Percentiles rank a stretch among this genome's conserved stretches.
Conservation (phyloP, 1,284 basidiomycete species). For the Apiotrichum gamsii region DNA sequence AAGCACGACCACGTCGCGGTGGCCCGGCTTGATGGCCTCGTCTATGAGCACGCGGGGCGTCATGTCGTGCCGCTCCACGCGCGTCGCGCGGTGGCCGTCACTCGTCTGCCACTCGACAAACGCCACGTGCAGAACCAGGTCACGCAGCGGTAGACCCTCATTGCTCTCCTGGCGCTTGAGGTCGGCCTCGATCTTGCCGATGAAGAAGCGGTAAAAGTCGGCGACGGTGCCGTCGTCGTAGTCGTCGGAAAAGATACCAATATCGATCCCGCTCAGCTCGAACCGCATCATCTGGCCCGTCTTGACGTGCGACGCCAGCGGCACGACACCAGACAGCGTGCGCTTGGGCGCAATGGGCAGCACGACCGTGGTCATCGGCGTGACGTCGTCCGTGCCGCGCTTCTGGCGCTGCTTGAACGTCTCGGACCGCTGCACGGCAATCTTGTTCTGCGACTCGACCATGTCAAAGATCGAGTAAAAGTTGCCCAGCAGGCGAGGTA, state of each 20-base stretch:
- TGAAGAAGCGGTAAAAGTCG: slow-evolving; percentile 40
- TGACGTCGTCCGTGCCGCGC: slow-evolving; percentile 52
- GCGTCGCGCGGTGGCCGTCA: slow-evolving; percentile 23
- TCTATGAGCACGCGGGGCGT: slow-evolving; percentile 27
- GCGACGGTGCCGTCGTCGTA: slow-evolving; percentile 25
- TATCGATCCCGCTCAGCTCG: slow-evolving; percentile 35
- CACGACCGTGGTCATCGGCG: slow-evolving; percentile 75
- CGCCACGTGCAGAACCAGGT: slow-evolving; percentile 47
- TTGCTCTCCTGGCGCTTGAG: slow-evolving; percentile 22
- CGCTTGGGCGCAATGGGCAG: slow-evolving; percentile 50
- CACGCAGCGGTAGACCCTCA: slow-evolving; percentile 22
- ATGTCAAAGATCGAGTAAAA: slow-evolving; percentile 50
- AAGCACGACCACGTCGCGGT: slow-evolving; percentile 30
- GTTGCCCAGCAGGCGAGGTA: slow-evolving; percentile 39
- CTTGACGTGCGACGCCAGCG: slow-evolving; percentile 28
- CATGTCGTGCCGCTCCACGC: slow-evolving; percentile 21
- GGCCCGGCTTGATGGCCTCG: slow-evolving; percentile 19
- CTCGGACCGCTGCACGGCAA: slow-evolving; percentile 53
- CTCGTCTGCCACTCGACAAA: slow-evolving; percentile 33
- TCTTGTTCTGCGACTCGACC: slow-evolving; percentile 57
- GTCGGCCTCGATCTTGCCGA: slow-evolving; percentile 36
- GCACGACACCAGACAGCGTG: slow-evolving; percentile 51
- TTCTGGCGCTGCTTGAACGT: slow-evolving; percentile 65
- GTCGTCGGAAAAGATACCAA: slow-evolving; percentile 39
- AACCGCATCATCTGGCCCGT: slow-evolving; percentile 41